Percentiles rank a stretch among this genome's conserved stretches.
Conservation (phyloP, 257 asterid genomes). For the Echium plantagineum region DNA sequence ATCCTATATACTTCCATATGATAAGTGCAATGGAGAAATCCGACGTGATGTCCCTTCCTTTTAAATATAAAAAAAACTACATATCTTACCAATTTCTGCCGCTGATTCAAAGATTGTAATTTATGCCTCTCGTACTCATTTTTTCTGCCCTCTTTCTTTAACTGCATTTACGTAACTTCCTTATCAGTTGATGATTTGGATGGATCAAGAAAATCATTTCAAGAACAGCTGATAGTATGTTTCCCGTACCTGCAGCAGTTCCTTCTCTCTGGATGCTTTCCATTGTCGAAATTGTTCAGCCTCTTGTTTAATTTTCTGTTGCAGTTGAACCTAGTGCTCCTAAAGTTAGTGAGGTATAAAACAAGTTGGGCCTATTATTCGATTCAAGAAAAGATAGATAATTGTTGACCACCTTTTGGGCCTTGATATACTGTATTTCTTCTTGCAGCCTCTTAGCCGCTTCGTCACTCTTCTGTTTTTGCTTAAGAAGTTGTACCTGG, state of each 20-base stretch:
- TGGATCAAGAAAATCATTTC: neutral
- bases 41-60: neutral
- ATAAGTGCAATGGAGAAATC: neutral
- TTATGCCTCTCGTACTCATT: constrained; percentile 96
- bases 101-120: constrained; percentile 88
- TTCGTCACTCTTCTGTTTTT: constrained; percentile 95
- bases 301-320: constrained; percentile 93
- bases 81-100: constrained; percentile 80
- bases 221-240: neutral
- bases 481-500: constrained; percentile 94
- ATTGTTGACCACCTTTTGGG: constrained; percentile 60
- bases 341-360: constrained; percentile 8
- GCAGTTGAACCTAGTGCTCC: constrained; percentile 70
- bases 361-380: neutral
- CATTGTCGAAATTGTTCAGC: constrained; percentile 96
- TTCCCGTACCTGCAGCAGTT: constrained; percentile 63
- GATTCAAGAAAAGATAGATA: constrained; percentile 3
- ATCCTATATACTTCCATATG: neutral
- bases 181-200: neutral
- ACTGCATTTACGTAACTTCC: constrained; percentile 28
- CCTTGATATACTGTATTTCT: constrained; percentile 88
- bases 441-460: constrained; percentile 89
- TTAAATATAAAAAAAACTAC: neutral
- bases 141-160: constrained; percentile 95
- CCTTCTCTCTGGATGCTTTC: constrained; percentile 98